These are phyloP conservation scores for Clonostachys byssicola DNA, from an alignment of 2,329 filamentous ascomycete genomes.

Conservation along the genomic window DNA sequence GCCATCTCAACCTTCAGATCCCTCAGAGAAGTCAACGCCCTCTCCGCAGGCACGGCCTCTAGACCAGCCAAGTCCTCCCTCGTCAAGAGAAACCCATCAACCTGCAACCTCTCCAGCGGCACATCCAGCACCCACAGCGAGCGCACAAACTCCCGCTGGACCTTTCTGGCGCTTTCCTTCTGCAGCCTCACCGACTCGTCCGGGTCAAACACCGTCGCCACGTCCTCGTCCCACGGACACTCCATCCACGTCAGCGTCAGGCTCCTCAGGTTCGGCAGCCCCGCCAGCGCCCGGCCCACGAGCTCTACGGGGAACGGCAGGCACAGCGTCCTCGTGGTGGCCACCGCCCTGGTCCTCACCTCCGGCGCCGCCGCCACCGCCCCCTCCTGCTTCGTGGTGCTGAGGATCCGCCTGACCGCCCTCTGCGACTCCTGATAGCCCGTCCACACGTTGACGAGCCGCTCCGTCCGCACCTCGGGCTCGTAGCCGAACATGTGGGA, in stretches of 20 bases:
- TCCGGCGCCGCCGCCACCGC: slow-evolving; percentile 1
- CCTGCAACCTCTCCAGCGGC: slow-evolving; percentile 9
- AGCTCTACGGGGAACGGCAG: too few species aligned
- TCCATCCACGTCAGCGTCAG: slow-evolving; percentile 13
- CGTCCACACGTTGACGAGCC: slow-evolving; percentile 26
- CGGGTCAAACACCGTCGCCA: slow-evolving; percentile 4
- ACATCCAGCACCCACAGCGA: slow-evolving; percentile 6
- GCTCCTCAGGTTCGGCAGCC: slow-evolving; percentile 11
- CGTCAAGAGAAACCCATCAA: slow-evolving; percentile 1
- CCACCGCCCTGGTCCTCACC: slow-evolving; percentile 4
- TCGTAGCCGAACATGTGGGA: slow-evolving; percentile 29
- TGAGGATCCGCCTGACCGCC: slow-evolving; percentile 9
- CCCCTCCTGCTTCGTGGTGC: too few species aligned
- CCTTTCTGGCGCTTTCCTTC: slow-evolving; percentile 4
- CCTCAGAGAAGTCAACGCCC: too few species aligned
- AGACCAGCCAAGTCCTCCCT: not conserved
- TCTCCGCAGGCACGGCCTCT: too few species aligned
- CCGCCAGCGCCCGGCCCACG: slow-evolving; percentile 3
- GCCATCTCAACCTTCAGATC: too few species aligned
- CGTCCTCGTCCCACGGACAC: slow-evolving; percentile 11
- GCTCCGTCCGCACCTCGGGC: slow-evolving; percentile 25
- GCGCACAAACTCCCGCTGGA: slow-evolving; percentile 12
- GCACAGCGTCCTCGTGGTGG: not conserved
- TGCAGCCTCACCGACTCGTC: slow-evolving; percentile 10
- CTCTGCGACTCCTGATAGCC: slow-evolving; percentile 28